Conservation (phyloP, 192 early-diverging fungal species). For the Dissophora globulifera region DNA sequence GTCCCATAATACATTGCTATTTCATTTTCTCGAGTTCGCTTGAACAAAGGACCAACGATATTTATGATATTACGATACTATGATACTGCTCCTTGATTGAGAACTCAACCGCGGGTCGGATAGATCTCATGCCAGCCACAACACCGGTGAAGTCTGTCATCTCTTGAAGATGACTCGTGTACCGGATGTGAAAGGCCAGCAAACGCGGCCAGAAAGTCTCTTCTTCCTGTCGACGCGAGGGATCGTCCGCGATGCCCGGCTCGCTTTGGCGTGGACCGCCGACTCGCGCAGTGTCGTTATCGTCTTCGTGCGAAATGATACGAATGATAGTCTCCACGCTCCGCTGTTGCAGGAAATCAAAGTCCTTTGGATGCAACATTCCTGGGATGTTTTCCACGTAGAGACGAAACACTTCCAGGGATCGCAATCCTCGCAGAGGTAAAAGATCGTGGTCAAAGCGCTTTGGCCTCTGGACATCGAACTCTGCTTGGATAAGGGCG, state of each 20-base stretch:
- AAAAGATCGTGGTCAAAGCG: neutral
- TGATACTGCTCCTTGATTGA: slow-evolving; percentile 3
- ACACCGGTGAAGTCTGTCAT: neutral
- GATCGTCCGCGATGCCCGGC: no score
- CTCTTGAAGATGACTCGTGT: neutral
- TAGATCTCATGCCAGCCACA: neutral
- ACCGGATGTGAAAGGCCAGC: slow-evolving; percentile 16
- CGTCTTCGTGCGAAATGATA: neutral
- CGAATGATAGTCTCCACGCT: neutral
- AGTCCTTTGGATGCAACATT: neutral
- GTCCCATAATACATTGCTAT: no score
- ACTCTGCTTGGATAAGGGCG: neutral
- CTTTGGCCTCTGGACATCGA: neutral
- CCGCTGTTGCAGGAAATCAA: slow-evolving; percentile 3
- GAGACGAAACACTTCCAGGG: neutral
- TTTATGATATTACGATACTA: neutral
- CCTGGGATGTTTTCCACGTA: neutral
- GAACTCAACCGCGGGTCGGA: slow-evolving; percentile 22
- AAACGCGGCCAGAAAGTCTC: slow-evolving; percentile 28
- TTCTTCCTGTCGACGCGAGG: neutral
- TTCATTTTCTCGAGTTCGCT: no score
- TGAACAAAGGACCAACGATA: no score
- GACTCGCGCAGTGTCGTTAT: no score
- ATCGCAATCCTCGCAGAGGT: neutral
- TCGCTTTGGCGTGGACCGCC: no score